These are phyloP conservation scores for Termitomyces sp. DNA, from an alignment of 768 basidiomycete genomes.

Conservation along the genomic window DNA sequence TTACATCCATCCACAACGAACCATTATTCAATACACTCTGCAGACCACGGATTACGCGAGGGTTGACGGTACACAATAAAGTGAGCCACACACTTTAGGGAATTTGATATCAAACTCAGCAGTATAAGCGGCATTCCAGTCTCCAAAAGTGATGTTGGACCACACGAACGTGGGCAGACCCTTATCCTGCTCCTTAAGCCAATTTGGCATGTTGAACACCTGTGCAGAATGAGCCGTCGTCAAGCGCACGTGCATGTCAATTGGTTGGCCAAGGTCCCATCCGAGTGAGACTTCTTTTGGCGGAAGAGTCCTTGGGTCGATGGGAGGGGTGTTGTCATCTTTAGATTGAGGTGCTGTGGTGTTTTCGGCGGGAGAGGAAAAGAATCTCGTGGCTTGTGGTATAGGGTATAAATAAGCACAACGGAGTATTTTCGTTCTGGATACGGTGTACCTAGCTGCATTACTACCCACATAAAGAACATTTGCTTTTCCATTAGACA, in stretches of 20 bases:
- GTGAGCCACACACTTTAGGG: slow-evolving; percentile 50
- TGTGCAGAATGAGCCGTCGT: slow-evolving; percentile 63
- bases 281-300: slow-evolving; percentile 51
- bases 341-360: slow-evolving; percentile 4
- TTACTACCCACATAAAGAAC: slow-evolving; percentile 59
- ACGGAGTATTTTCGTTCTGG: background rate
- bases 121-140: slow-evolving; percentile 61
- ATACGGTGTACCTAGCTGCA: slow-evolving; percentile 50
- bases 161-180: slow-evolving; percentile 68
- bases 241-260: slow-evolving; percentile 73
- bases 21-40: slow-evolving; percentile 78
- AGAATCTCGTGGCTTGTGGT: slow-evolving; percentile 24
- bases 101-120: slow-evolving; percentile 59
- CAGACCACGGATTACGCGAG: background rate
- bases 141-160: slow-evolving; percentile 75
- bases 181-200: slow-evolving; percentile 43
- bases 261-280: slow-evolving; percentile 57
- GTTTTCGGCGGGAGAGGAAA: slow-evolving; percentile 9
- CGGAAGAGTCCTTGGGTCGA: slow-evolving; percentile 47
- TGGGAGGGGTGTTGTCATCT: slow-evolving; percentile 22
- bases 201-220: slow-evolving; percentile 49
- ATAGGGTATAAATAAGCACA: slow-evolving; percentile 1
- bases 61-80: background rate
- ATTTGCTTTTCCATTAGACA: slow-evolving; percentile 49
- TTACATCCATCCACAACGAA: slow-evolving; percentile 81